Conservation (phyloP, 176 grass and related monocot genomes). For the Panicum miliaceum region DNA sequence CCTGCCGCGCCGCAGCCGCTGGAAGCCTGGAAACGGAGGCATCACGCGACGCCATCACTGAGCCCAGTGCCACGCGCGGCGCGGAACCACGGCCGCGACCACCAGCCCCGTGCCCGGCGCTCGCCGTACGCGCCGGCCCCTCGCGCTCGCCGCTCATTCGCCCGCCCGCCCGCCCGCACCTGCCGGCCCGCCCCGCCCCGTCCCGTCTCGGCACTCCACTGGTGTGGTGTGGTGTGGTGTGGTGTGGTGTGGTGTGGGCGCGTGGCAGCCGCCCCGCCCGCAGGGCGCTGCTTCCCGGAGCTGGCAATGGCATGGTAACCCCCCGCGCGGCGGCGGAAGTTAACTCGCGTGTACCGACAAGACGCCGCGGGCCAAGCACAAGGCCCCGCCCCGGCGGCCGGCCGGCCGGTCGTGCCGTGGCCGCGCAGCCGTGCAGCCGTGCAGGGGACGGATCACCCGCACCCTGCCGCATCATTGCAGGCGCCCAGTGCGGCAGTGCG, state of each 20-base stretch:
- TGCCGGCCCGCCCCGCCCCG: background rate
- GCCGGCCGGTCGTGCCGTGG: too few species aligned
- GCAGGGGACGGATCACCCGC: slow-evolving; percentile 32
- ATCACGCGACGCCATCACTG: slow-evolving; percentile 31
- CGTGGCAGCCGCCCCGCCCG: too few species aligned
- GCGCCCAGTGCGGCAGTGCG: background rate
- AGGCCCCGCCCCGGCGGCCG: background rate
- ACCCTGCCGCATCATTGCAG: slow-evolving; percentile 20
- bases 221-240: too few species aligned
- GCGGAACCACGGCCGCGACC: background rate
- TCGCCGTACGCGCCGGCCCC: too few species aligned
- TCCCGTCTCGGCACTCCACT: too few species aligned
- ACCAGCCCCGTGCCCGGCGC: background rate
- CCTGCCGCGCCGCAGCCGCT: slow-evolving; percentile 33
- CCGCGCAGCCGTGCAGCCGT: slow-evolving; percentile 19
- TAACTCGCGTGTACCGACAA: slow-evolving; percentile 12
- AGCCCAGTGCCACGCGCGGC: slow-evolving; percentile 35
- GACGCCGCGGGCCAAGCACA: background rate
- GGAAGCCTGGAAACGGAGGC: background rate
- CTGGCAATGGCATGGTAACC: background rate
- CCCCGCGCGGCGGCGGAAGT: background rate
- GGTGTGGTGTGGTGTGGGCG: too few species aligned
- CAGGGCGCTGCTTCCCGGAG: slow-evolving; percentile 11
- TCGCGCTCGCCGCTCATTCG: background rate
- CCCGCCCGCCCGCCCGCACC: background rate